Base-by-base conservation (phyloP, 768 basidiomycete species). In the Lactifluus pinguis region DNA sequence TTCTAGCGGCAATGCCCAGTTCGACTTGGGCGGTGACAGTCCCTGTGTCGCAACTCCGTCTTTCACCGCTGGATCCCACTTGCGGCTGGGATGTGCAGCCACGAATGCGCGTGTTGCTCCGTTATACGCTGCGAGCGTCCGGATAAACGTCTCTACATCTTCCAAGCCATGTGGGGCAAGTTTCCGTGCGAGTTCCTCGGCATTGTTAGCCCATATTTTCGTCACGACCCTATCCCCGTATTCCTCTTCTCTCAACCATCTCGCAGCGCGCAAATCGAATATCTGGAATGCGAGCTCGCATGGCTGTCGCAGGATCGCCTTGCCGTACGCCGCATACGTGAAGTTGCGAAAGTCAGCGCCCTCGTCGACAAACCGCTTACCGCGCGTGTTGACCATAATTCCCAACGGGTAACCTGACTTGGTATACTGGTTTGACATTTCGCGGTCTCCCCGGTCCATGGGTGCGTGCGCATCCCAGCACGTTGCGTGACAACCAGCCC, bases 371-470 rank as follows among this genome's bases (percentile, higher is more conserved):
- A 87, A 88, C 15, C 86, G 76, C 54, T 70, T 64, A 4, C 86
- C 86, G 2, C 70, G 62, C 0, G 75, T 67, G 66, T 86, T 88
- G 29, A 86, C 70, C 85, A 86, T 87, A 61, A 88, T 76, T 1
- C 86, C 85, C 10, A 86, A 73, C 3, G 86, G 85, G 67, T 87
- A 87, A 1, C 86, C 84, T 10, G 85, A 86, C 70, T 87, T 87
- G 7, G 86, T 87, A 70, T 77, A 85, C 63, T 85, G 84, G 68
- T 89, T 87, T 59, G 82, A 85, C 57, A 85, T 69, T 50, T 75
- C 73, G 53, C 84, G 80, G 58, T 82, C 76, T 19, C 86, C 85
- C 15, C 72, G 68, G 36, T 82, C 72, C 19, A 70, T 60, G 1
- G 78, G 72, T 1, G 84, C 81, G 65, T 85, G 77, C 17, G 82